A percentile compares a stretch with the other conserved stretches of the same genome.
phyloP scores from a whole-genome alignment of 2,329 filamentous ascomycete species.

The Calonectria hongkongensis region DNA sequence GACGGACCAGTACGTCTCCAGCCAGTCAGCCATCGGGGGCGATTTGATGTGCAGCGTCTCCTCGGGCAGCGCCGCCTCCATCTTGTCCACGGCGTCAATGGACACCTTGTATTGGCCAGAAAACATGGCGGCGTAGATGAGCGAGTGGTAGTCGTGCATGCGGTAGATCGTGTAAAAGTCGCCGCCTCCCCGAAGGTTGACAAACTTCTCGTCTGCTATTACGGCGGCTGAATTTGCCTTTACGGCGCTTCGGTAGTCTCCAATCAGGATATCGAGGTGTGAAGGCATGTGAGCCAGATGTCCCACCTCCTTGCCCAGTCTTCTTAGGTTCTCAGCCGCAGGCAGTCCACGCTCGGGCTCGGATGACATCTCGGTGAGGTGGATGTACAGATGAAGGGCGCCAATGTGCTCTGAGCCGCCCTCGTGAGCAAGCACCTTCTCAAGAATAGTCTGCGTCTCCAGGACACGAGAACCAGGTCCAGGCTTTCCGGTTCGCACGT shows the following conservation, averaged over 20 bases:
- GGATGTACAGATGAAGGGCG: conserved; percentile 84
- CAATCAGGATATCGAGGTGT: conserved; percentile 82
- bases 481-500: conserved; percentile 58
- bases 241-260: conserved; percentile 80
- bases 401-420: conserved; percentile 76
- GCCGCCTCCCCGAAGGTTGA: conserved; percentile 71
- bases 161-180: conserved; percentile 86
- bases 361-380: conserved; percentile 85
- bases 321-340: conserved; percentile 76
- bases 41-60: conserved; percentile 66
- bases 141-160: conserved; percentile 82
- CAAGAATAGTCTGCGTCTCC: conserved; percentile 60
- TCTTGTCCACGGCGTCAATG: conserved; percentile 72
- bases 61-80: conserved; percentile 78
- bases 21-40: conserved; percentile 84
- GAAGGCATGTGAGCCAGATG: conserved; percentile 84
- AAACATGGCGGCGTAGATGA: conserved; percentile 86
- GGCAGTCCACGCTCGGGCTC: conserved; percentile 76
- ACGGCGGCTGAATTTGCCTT: conserved; percentile 77
- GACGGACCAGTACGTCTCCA: conserved; percentile 80
- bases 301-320: conserved; percentile 79
- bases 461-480: conserved; percentile 57
- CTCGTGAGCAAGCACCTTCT: conserved; percentile 68
- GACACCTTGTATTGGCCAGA: conserved; percentile 78
- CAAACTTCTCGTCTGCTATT: conserved; percentile 78